Base-by-base conservation (phyloP, 2,329 filamentous ascomycete species). In the Pseudogymnoascus sp. region DNA sequence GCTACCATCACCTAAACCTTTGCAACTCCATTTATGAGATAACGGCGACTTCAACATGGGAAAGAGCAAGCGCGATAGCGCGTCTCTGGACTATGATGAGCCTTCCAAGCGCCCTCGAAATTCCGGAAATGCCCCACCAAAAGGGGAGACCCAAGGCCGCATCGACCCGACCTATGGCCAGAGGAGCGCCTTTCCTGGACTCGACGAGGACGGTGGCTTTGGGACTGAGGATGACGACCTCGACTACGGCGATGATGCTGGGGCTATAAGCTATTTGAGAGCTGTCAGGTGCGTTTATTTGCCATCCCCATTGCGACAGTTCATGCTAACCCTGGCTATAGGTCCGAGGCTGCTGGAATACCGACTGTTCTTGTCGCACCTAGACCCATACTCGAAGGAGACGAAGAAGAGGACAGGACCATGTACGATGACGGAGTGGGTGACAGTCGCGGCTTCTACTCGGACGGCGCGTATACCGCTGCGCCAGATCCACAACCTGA, bases 401-500 rank as follows among this genome's bases (percentile, higher is more conserved):
- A 67, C 6, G 72, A 75, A 8, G 69, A 72, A n/a, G 25, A 67
- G 14, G 78, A 81, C 63, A 73, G 75, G 60, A 72, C 71, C 33
- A 78, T 82, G 43, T 85, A 86, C 69, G 70, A 78, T 7, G 72
- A 78, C 63, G 79, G 79, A 5, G 65, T 75, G 18, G 80, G 81
- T 61, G 83, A 88, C 69, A 77, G 79, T 21, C 76, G 82, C 62
- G 89, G 88, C 9, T 87, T 85, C 70, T 95, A 90, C 72, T 78
- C 86, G 14, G 90, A 96, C 68, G 92, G 91, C 59, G 89, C 90
- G 38, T 96, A 91, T 72, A 84, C 88, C 23, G 89, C 87, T 3
- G 79, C 81, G 2, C 81, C 84, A 67, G 73, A 77, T 52, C 59
- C 37, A 33, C 55, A 45, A 28, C 35, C 58, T 4, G 14, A 45